These are phyloP conservation scores for Cyathus striatus DNA, from an alignment of 768 basidiomycete genomes.

Conservation along the genomic window DNA sequence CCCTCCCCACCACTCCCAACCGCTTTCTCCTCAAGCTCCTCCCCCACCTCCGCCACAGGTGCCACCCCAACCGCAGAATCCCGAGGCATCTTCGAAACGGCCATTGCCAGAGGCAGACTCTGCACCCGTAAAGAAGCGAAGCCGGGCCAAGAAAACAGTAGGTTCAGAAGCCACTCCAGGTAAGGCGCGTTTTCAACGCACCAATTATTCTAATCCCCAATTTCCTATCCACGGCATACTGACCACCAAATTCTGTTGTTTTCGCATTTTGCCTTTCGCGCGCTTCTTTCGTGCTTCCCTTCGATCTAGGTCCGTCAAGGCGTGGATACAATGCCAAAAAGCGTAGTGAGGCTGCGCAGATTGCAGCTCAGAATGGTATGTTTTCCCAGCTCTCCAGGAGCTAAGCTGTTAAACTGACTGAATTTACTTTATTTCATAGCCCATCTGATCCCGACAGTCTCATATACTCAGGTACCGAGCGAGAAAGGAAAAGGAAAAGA, in stretches of 20 bases:
- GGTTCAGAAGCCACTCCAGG: conserved; percentile 6
- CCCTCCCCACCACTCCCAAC: too few relatives aligned
- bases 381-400: conserved; percentile 7
- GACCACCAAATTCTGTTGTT: too few relatives aligned
- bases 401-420: conserved; percentile 2
- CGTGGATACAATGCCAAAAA: conserved; percentile 71
- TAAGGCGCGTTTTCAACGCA: background rate
- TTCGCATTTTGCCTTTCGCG: too few relatives aligned
- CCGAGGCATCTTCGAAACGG: background rate
- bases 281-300: background rate
- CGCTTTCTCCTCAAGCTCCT: too few relatives aligned
- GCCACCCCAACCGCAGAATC: background rate
- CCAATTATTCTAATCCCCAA: background rate
- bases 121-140: background rate
- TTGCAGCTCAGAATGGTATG: conserved; percentile 61
- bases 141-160: background rate
- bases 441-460: conserved; percentile 39
- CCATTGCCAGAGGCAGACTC: background rate
- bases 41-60: conserved; percentile 1
- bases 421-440: conserved; percentile 20
- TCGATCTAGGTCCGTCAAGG: conserved; percentile 39
- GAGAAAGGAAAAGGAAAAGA: conserved; percentile 44
- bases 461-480: conserved; percentile 28
- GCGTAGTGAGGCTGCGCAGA: conserved; percentile 64
- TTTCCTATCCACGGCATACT: too few relatives aligned